Evolutionary conservation across 1,139 yeast species (phyloP), one percentile per base, ranked within the genome.

Genomic region (Trichomonascaceae sp.): DNA sequence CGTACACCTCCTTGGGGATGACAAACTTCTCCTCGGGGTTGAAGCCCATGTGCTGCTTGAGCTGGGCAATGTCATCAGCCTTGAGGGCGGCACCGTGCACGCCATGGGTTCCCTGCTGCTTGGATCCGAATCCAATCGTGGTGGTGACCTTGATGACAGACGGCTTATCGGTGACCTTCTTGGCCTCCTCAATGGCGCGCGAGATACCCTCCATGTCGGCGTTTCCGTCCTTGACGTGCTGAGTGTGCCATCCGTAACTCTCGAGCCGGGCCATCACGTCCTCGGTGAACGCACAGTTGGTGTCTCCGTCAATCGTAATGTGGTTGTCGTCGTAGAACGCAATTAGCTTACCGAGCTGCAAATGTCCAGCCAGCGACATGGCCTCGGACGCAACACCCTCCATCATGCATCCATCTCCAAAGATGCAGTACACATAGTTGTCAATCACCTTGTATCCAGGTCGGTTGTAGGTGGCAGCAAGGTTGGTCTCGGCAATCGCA

Each of bases 391-490:
- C 74, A 44, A 89, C 85, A 72, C 99, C 99, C 69, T 89, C 99
- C 89, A 79, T 81, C 71, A 89, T 71, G 69, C 98, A 92, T 50
- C 98, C 99, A 54, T 89, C 99, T 65, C 99, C 99, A 44, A 84
- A 65, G 69, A 92, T 77, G 46, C 67, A 61, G 63, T 76, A 89
- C 46, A 85, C 76, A 71, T 68, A 73, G 59, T 74, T 73, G 65
- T 84, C 82, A 44, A 82, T 52, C 31, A 64, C 36, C 36, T 71
- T 64, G 63, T 62, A 72, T 51, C 71, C 80, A 48, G 93, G 93
- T 69, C 79, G 82, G 78, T 89, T 87, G 74, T 77, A 89, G 47
- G 79, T 77, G 44, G 96, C 94, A 47, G 92, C 95, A 43, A 84
- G 66, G 62, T 87, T 92, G 47, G 76, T 75, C 65, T 84, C 93